Evolutionary conservation across 192 early-diverging fungal genomes (phyloP).

Genomic region (Backusella liffmaniae): DNA sequence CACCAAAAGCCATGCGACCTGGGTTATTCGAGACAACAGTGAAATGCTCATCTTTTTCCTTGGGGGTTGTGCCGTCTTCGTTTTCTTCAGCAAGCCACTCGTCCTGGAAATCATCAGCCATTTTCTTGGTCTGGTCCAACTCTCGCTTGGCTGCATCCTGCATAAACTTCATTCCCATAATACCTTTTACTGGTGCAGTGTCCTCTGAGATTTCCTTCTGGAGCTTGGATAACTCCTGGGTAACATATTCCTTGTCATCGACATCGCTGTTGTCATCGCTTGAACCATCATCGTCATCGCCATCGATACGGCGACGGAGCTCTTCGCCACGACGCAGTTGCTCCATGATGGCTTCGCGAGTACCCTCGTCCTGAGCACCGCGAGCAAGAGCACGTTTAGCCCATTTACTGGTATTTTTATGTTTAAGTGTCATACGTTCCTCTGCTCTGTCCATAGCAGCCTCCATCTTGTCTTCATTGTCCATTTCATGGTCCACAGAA

Average conservation of each 20-base stretch:
- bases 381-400: conserved; percentile 78
- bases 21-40: conserved; percentile 45
- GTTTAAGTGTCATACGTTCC: conserved; percentile 90
- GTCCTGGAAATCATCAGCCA: conserved; percentile 45
- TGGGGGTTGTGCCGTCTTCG: conserved; percentile 27
- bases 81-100: conserved; percentile 44
- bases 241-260: conserved; percentile 28
- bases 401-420: conserved; percentile 98
- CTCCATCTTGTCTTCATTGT: conserved; percentile 62
- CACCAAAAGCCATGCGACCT: conserved; percentile 67
- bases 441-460: conserved; percentile 79
- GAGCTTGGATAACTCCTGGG: conserved; percentile 46
- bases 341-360: conserved; percentile 80
- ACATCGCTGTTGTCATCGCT: conserved; percentile 51
- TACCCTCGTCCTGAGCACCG: conserved; percentile 54
- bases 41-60: conserved; percentile 28
- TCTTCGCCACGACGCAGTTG: conserved; percentile 79
- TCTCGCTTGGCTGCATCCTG: conserved; percentile 68
- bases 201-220: conserved; percentile 48
- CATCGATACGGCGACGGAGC: conserved; percentile 81
- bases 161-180: conserved; percentile 99
- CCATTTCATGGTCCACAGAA: conserved; percentile 68
- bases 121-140: conserved; percentile 42
- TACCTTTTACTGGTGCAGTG: conserved; percentile 63
- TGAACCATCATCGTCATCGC: conserved; percentile 44